Percentiles rank a stretch among this genome's conserved stretches.
These are phyloP conservation scores for Penicillium sp. DNA, from an alignment of 2,329 filamentous ascomycete species.

Conservation along the genomic window DNA sequence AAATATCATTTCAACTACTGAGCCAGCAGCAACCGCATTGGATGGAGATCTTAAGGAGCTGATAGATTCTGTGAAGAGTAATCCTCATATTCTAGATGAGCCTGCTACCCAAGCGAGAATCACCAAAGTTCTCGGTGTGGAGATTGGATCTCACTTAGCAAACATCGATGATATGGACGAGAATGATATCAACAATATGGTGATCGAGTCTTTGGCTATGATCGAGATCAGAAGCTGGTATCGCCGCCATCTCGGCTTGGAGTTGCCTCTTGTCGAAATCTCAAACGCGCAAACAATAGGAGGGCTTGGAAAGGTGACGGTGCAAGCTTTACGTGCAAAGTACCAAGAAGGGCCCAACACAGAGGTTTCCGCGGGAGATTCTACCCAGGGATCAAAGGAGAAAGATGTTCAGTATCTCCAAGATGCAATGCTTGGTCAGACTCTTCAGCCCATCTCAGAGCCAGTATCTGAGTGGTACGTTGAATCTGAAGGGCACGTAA, in stretches of 20 bases:
- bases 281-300: slow-evolving; percentile 19
- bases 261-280: slow-evolving; percentile 18
- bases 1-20: slow-evolving; percentile 1
- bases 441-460: background rate
- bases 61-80: background rate
- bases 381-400: background rate
- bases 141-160: slow-evolving; percentile 10
- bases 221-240: slow-evolving; percentile 22
- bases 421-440: background rate
- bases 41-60: slow-evolving; percentile 2
- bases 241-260: slow-evolving; percentile 13
- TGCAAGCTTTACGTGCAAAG: slow-evolving; percentile 4
- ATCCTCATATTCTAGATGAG: slow-evolving; percentile 12
- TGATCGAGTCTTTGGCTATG: slow-evolving; percentile 21
- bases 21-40: background rate
- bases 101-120: slow-evolving; percentile 8
- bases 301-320: slow-evolving; percentile 8
- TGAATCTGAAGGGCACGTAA: slow-evolving; percentile 1
- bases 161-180: slow-evolving; percentile 13
- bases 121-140: slow-evolving; percentile 6
- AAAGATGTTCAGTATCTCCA: background rate
- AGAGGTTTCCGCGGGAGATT: background rate
- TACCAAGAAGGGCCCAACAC: slow-evolving; percentile 2
- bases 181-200: slow-evolving; percentile 8
- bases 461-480: background rate